phyloP scores from a whole-genome alignment of 148 eudicot species.

The Pouteria glomerata region DNA sequence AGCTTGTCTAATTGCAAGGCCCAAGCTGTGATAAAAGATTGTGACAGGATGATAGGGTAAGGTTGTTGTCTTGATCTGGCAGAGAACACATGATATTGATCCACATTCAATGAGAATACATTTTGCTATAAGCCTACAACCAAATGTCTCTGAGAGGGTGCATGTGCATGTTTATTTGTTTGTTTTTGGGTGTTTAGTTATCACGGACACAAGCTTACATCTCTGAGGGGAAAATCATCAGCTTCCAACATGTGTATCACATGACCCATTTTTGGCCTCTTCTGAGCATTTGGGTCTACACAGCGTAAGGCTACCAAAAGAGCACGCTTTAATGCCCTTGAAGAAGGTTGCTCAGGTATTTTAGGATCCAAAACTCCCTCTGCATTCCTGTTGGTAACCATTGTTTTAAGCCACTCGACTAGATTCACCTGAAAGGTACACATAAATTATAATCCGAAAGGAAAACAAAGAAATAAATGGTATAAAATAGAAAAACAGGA shows the following conservation, averaged over 20 bases:
- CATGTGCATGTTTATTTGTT: background rate
- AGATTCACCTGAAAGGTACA: slow-evolving; percentile 58
- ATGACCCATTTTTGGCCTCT: slow-evolving; percentile 86
- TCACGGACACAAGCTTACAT: slow-evolving; percentile 59
- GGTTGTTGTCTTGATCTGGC: background rate
- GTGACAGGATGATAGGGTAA: background rate
- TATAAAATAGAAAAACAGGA: background rate
- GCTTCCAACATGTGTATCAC: slow-evolving; percentile 92
- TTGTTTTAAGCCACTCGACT: slow-evolving; percentile 83
- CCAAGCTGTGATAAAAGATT: background rate
- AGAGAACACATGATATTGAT: background rate
- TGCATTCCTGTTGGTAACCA: slow-evolving; percentile 67
- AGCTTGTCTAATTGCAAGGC: background rate
- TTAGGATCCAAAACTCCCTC: slow-evolving; percentile 84
- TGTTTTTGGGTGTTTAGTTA: background rate
- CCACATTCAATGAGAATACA: background rate
- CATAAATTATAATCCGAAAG: background rate
- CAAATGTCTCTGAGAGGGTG: background rate
- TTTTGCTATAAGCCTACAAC: background rate
- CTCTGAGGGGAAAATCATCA: slow-evolving; percentile 71
- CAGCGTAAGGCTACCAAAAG: slow-evolving; percentile 82
- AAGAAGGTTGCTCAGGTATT: slow-evolving; percentile 66
- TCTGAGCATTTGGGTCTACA: slow-evolving; percentile 86
- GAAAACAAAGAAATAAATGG: background rate
- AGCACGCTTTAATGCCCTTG: slow-evolving; percentile 76